Evolutionary conservation across 108 stramenopile genomes (phyloP).

Genomic region (Pseudonitzschia multiseries): DNA sequence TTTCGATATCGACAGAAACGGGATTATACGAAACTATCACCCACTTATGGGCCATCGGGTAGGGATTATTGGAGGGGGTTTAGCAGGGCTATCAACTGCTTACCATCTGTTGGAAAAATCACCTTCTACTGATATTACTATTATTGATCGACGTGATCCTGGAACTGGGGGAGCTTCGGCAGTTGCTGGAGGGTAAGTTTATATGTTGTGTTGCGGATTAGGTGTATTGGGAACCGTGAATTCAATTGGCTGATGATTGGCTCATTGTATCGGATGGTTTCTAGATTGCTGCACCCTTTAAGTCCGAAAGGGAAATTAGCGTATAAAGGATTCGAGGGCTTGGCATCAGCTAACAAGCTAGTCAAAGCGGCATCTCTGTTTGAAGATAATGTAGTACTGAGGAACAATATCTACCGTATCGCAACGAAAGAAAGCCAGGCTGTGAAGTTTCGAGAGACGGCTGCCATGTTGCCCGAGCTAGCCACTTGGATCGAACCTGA

Average conservation of each 20-base stretch:
- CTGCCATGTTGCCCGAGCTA: constrained; percentile 31
- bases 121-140: constrained; percentile 40
- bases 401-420: constrained; percentile 64
- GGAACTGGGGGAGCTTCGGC: constrained; percentile 79
- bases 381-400: constrained; percentile 34
- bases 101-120: constrained; percentile 63
- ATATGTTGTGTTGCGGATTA: not conserved
- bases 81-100: constrained; percentile 74
- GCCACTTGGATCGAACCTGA: constrained; percentile 58
- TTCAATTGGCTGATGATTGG: not conserved
- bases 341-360: constrained; percentile 52
- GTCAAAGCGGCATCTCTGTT: constrained; percentile 43
- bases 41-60: constrained; percentile 23
- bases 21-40: not conserved
- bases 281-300: constrained; percentile 76
- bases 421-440: constrained; percentile 55
- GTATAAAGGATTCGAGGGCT: constrained; percentile 65
- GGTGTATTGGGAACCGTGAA: not conserved
- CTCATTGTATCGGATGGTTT: not conserved
- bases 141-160: constrained; percentile 50
- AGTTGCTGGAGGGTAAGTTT: constrained; percentile 84
- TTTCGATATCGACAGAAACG: not conserved
- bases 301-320: constrained; percentile 80
- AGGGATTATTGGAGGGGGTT: constrained; percentile 79
- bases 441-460: constrained; percentile 45